Evolutionary conservation across 1,284 basidiomycete species (phyloP), one percentile per base, ranked within the genome.

Genomic region (Tremellales sp.): DNA sequence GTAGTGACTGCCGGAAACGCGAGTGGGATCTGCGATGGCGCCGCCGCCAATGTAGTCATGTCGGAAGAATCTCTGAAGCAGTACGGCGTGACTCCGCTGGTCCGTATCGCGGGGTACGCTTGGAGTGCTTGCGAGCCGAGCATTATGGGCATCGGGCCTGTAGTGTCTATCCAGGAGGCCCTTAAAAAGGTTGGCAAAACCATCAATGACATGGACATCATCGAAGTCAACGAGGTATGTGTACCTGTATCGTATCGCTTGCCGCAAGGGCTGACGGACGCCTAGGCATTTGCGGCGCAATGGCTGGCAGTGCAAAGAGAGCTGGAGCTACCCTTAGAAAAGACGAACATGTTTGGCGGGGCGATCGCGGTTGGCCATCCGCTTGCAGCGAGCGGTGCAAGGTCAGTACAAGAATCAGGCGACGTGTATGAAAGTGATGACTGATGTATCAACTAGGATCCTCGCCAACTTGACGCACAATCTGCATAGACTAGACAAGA

Each of bases 81-180:
- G 54, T 74, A 72, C 54, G 68, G 71, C 16, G 58, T 76, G 34
- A 76, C 75, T 57, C 78, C 78, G 8, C 63, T 79, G 16, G 76
- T 76, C 6, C 68, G 74, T 36, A 70, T 80, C 16, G 73, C 78
- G 13, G 63, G 65, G 38, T 78, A 77, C 60, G 75, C 75, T 27
- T 75, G 78, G 56, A 75, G 74, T 18, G 78, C 77, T 2, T 78
- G 77, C 54, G 77, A 78, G 57, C 78, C 78, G 13, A 71, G 68
- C 43, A 74, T 79, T 49, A 80, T 80, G 78, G 78, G 75, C 13
- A 78, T 79, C 47, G 78, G 78, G n/a, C 78, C 78, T 9, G 78
- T 78, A 6, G 66, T 64, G 12, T 54, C 59, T 42, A 57, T 69
- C 37, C 51, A 56, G 26, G 44, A 66, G 41, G 66, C 65, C 2